phyloP scores from a whole-genome alignment of 169 alveolate species.

The Ophryocystis elektroscirrha region DNA sequence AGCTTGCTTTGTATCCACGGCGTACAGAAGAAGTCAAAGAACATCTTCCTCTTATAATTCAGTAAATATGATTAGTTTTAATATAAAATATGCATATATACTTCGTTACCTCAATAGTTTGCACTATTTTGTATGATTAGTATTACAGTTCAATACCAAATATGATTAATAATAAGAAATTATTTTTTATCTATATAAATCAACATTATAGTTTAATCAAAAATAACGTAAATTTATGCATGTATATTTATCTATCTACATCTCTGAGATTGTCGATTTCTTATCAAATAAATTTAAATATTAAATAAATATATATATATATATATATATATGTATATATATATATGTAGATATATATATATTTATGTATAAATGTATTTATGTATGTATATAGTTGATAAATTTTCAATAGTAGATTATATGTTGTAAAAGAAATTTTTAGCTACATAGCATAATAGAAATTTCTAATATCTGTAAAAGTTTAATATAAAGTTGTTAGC shows the following conservation, averaged over 20 bases:
- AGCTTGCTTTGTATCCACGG: constrained; percentile 62
- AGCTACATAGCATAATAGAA: no score
- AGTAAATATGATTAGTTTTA: not conserved
- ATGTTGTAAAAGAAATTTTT: no score
- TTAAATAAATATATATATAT: not conserved
- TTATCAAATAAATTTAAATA: not conserved
- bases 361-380: no score
- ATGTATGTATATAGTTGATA: no score
- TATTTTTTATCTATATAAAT: constrained; percentile 10
- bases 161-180: constrained; percentile 6
- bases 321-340: not conserved
- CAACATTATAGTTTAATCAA: no score
- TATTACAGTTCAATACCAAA: constrained; percentile 7
- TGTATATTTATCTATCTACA: not conserved
- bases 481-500: no score
- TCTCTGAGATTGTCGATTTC: not conserved
- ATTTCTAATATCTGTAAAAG: no score
- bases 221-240: not conserved
- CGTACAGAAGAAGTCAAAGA: constrained; percentile 25
- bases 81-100: not conserved
- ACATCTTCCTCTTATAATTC: not conserved
- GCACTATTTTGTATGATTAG: not conserved
- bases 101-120: no score
- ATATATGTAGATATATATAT: not conserved
- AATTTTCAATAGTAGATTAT: no score